These are phyloP conservation scores for Komagataella phaffii DNA, from an alignment of 805 yeast species.

Conservation along the genomic window DNA sequence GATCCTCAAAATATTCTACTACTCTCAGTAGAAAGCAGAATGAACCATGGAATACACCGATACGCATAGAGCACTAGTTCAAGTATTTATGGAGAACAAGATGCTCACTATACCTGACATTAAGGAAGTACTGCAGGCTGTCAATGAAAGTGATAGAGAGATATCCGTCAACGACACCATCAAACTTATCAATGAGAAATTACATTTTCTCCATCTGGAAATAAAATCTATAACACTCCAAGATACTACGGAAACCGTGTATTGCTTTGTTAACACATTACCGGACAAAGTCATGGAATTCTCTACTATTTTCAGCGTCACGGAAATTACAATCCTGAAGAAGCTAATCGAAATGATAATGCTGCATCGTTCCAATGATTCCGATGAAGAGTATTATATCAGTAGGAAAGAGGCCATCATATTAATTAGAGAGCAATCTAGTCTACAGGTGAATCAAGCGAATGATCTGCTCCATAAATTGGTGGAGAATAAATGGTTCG, in stretches of 20 bases:
- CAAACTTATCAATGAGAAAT: conserved; percentile 11
- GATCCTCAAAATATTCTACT: too few species aligned
- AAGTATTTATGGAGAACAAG: conserved; percentile 2
- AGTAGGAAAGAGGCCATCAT: conserved; percentile 23
- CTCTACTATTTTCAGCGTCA: conserved; percentile 20
- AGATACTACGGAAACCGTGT: conserved; percentile 16
- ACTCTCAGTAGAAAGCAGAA: not conserved
- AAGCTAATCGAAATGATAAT: conserved; percentile 14
- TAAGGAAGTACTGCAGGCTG: not conserved
- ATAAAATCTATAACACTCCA: conserved; percentile 26
- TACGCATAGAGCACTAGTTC: conserved; percentile 3
- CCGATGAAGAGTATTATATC: conserved; percentile 18
- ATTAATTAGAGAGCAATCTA: conserved; percentile 10
- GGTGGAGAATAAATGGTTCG: conserved; percentile 42
- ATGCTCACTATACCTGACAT: not conserved
- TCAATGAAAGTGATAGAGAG: not conserved
- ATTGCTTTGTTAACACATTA: conserved; percentile 26
- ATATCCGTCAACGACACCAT: conserved; percentile 6
- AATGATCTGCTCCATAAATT: conserved; percentile 23
- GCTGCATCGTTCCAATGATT: not conserved
- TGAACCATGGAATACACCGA: conserved; percentile 1
- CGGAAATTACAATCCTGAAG: conserved; percentile 29
- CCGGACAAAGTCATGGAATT: conserved; percentile 23
- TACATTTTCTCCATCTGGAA: conserved; percentile 26
- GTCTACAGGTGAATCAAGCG: conserved; percentile 22